Percentiles rank a stretch among this genome's conserved stretches.
These are phyloP conservation scores for Eucalyptus albens DNA, from an alignment of 345 rosid genomes.

Conservation along the genomic window DNA sequence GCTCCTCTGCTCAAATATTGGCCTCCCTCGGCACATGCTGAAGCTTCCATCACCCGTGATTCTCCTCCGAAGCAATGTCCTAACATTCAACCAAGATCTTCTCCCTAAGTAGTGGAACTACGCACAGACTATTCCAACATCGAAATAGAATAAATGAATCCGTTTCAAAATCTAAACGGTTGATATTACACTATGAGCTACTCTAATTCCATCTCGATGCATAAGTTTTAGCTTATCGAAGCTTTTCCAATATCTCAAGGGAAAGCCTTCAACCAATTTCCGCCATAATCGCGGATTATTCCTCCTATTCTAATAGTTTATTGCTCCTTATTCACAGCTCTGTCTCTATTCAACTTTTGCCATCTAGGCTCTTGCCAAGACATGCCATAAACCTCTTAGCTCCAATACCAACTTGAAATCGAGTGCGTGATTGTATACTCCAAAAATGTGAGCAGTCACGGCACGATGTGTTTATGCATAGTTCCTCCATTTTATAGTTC, in stretches of 20 bases:
- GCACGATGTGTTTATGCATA: not conserved
- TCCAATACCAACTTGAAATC: not conserved
- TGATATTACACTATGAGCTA: not conserved
- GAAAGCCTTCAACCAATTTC: not conserved
- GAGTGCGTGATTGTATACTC: not conserved
- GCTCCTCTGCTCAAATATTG: too few species aligned
- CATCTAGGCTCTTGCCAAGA: not conserved
- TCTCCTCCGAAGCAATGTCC: not conserved
- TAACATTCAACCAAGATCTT: not conserved
- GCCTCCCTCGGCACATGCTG: not conserved
- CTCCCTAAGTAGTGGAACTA: too few species aligned
- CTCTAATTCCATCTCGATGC: not conserved
- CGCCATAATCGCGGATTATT: fast-evolving
- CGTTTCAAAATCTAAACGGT: not conserved
- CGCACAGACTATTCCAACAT: too few species aligned
- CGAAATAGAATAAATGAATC: not conserved
- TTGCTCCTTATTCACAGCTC: not conserved
- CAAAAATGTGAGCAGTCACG: not conserved
- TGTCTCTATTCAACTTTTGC: not conserved
- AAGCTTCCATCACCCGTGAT: not conserved
- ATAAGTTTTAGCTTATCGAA: not conserved
- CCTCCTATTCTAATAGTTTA: not conserved
- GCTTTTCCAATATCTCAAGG: not conserved
- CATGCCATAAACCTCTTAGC: not conserved
- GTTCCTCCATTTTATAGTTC: not conserved